Conservation (phyloP, 768 basidiomycete genomes). For the button mushroom (Agaricus bisporus) region DNA sequence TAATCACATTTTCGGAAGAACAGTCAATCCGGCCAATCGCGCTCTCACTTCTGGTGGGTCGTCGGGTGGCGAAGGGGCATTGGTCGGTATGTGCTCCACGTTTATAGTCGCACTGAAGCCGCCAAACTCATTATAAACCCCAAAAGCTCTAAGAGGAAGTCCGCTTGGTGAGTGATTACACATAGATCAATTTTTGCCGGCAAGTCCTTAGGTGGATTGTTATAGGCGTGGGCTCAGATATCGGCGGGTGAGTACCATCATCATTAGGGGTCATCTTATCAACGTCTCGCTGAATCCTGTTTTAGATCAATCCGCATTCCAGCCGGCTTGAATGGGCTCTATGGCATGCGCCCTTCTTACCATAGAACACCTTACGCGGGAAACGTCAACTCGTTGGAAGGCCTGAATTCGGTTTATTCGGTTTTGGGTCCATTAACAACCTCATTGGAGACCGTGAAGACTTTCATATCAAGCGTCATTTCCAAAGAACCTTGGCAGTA, state of each 20-base stretch:
- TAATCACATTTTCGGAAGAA: slow-evolving; percentile 77
- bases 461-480: slow-evolving; percentile 61
- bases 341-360: slow-evolving; percentile 66
- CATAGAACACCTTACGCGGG: slow-evolving; percentile 68
- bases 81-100: slow-evolving; percentile 40
- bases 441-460: slow-evolving; percentile 53
- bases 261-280: background rate
- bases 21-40: slow-evolving; percentile 70
- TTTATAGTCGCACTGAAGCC: too few relatives aligned
- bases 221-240: slow-evolving; percentile 71
- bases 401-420: slow-evolving; percentile 65
- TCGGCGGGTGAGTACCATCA: slow-evolving; percentile 52
- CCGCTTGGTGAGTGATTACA: slow-evolving; percentile 28
- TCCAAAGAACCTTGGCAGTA: slow-evolving; percentile 56
- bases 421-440: slow-evolving; percentile 70
- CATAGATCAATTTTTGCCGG: background rate
- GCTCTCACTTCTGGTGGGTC: slow-evolving; percentile 73
- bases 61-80: slow-evolving; percentile 81
- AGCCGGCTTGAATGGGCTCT: slow-evolving; percentile 59
- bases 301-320: slow-evolving; percentile 71
- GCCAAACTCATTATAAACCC: background rate
- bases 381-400: slow-evolving; percentile 57
- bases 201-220: slow-evolving; percentile 54
- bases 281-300: background rate
- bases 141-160: slow-evolving; percentile 36